Percentiles rank a stretch among this genome's conserved stretches.
phyloP scores from a whole-genome alignment of 805 yeast genomes.

The Scheffersomyces ergatensis region DNA sequence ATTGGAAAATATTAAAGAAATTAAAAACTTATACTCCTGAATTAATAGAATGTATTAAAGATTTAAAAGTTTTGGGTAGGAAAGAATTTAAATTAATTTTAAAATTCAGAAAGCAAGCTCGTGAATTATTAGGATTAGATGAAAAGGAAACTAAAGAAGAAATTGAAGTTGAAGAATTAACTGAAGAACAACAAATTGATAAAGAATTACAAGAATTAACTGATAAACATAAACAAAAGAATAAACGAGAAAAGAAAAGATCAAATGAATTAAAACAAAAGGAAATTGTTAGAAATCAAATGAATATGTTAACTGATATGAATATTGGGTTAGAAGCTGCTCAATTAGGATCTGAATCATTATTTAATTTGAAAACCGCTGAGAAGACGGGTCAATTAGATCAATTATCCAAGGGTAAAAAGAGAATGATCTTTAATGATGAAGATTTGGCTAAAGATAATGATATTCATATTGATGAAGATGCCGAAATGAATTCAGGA shows the following conservation, averaged over 20 bases:
- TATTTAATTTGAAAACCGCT: slow-evolving; percentile 82
- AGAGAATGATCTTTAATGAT: slow-evolving; percentile 55
- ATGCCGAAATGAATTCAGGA: slow-evolving; percentile 31
- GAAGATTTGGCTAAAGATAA: slow-evolving; percentile 54
- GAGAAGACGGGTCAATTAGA: slow-evolving; percentile 81
- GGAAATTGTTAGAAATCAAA: slow-evolving; percentile 87
- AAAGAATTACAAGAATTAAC: slow-evolving; percentile 75
- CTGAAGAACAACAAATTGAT: slow-evolving; percentile 88
- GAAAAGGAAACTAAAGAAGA: slow-evolving; percentile 50
- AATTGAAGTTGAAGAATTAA: slow-evolving; percentile 65
- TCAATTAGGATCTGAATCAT: slow-evolving; percentile 68
- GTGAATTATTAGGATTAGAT: slow-evolving; percentile 71
- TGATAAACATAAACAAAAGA: slow-evolving; percentile 65
- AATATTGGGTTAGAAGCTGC: slow-evolving; percentile 95
- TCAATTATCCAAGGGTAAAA: slow-evolving; percentile 74
- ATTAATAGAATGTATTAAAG: slow-evolving; percentile 79
- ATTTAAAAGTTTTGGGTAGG: slow-evolving; percentile 89
- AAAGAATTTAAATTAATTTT: slow-evolving; percentile 85
- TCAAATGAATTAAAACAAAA: slow-evolving; percentile 82
- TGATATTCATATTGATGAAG: slow-evolving; percentile 52
- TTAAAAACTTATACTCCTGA: slow-evolving; percentile 78
- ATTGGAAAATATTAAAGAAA: slow-evolving; percentile 69
- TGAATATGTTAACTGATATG: slow-evolving; percentile 91
- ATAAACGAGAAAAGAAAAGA: slow-evolving; percentile 78
- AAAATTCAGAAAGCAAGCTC: slow-evolving; percentile 85